phyloP scores from a whole-genome alignment of 148 eudicot genomes.

The Heliamphora exappendiculata region DNA sequence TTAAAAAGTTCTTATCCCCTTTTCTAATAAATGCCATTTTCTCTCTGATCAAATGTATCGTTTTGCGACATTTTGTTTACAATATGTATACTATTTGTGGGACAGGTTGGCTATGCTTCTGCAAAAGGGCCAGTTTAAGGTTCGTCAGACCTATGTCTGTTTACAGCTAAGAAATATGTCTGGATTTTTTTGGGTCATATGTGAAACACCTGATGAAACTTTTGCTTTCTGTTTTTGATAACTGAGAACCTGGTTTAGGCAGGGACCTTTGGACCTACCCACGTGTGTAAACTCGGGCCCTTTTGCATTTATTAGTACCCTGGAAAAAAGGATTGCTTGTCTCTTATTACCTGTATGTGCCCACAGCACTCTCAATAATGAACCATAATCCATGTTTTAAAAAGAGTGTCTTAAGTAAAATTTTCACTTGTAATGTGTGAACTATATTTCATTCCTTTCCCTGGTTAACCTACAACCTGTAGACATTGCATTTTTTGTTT shows the following conservation, averaged over 20 bases:
- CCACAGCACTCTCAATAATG: too few relatives aligned
- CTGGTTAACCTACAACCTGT: background rate
- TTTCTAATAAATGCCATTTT: background rate
- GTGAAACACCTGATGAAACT: background rate
- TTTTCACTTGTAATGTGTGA: background rate
- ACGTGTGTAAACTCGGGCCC: too few relatives aligned
- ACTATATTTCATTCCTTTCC: background rate
- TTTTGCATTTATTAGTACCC: too few relatives aligned
- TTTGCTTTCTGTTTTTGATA: too few relatives aligned
- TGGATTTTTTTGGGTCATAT: background rate
- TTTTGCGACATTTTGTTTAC: background rate
- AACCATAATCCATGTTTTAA: too few relatives aligned
- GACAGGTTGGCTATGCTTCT: background rate
- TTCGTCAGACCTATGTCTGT: background rate
- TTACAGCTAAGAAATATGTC: background rate
- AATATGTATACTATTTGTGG: background rate
- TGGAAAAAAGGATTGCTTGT: background rate
- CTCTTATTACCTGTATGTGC: background rate
- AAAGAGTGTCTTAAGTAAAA: too few relatives aligned
- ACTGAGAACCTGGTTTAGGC: too few relatives aligned
- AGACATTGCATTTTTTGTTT: background rate
- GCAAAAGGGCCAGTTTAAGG: too few relatives aligned
- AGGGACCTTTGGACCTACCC: too few relatives aligned
- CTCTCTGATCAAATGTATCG: background rate
- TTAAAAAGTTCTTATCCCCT: background rate